phyloP scores from a whole-genome alignment of 805 yeast genomes.

The Suhomyces kilbournensis region DNA sequence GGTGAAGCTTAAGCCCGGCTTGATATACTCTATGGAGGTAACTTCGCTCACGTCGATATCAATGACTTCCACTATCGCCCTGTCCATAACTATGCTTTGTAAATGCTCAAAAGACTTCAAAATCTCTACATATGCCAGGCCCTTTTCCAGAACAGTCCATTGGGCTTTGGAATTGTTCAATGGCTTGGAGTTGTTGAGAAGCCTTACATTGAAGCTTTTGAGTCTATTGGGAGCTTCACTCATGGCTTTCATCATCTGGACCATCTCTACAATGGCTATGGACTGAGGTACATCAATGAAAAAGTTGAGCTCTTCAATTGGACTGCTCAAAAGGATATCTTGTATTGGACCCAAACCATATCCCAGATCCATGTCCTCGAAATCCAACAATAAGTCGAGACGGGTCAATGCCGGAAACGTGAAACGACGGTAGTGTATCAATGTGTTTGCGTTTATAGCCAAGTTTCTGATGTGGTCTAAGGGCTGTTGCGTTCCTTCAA shows the following conservation, averaged over 20 bases:
- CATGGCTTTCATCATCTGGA: constrained; percentile 6
- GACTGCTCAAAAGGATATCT: background rate
- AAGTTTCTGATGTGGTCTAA: constrained; percentile 8
- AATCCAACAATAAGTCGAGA: constrained; percentile 20
- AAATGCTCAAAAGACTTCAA: background rate
- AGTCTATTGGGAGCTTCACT: constrained; percentile 3
- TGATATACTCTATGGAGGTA: background rate
- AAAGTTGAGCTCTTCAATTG: constrained; percentile 11
- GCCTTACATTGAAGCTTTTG: constrained; percentile 8
- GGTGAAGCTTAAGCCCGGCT: constrained; percentile 8
- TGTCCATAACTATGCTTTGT: background rate
- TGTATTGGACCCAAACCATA: constrained; percentile 4
- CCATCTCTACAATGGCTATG: constrained; percentile 10
- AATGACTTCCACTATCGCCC: background rate
- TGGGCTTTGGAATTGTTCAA: background rate
- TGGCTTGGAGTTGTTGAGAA: background rate
- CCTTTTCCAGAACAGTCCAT: background rate
- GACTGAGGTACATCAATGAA: constrained; percentile 14
- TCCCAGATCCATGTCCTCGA: constrained; percentile 13
- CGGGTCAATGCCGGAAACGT: constrained; percentile 9
- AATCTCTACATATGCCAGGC: background rate
- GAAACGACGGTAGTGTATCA: constrained; percentile 8
- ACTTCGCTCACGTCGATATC: background rate
- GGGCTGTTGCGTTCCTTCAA: background rate
- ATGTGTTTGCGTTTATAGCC: constrained; percentile 15